Conservation (phyloP, 2,329 filamentous ascomycete genomes). For the Ilyonectria mors-panacis region DNA sequence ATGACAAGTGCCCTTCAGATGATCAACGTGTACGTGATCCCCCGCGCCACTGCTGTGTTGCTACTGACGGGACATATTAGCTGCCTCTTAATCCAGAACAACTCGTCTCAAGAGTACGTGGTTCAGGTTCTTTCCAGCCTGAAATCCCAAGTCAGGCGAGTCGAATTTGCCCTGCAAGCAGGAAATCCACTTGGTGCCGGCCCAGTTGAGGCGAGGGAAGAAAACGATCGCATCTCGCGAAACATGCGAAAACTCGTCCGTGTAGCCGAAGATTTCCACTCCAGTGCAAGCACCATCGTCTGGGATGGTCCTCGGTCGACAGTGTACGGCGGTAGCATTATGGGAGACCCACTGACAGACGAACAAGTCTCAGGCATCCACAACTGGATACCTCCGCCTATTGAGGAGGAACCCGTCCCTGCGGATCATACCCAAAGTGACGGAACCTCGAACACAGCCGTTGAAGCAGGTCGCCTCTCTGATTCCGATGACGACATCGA, state of each 20-base stretch:
- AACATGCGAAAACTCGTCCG: neutral
- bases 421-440: neutral
- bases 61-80: neutral
- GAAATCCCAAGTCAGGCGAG: conserved; percentile 1
- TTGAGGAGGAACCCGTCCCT: neutral
- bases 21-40: conserved; percentile 10
- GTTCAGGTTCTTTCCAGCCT: neutral
- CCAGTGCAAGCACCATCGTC: conserved; percentile 5
- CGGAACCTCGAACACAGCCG: neutral
- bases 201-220: neutral
- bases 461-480: neutral
- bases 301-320: conserved; percentile 4
- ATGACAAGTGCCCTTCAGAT: conserved; percentile 19
- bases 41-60: neutral
- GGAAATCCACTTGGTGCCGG: too few relatives aligned
- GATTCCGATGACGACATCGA: conserved; percentile 12
- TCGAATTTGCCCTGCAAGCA: conserved; percentile 8
- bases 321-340: neutral
- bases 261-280: conserved; percentile 11
- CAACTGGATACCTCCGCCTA: conserved; percentile 4
- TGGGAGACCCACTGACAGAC: conserved; percentile 3
- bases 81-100: conserved; percentile 12
- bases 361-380: conserved; percentile 7
- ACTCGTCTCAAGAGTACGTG: conserved; percentile 3
- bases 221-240: neutral